A percentile compares a stretch with the other conserved stretches of the same genome.
Evolutionary conservation across 139 green algal species (phyloP).

Genomic region (Microglena sp.): DNA sequence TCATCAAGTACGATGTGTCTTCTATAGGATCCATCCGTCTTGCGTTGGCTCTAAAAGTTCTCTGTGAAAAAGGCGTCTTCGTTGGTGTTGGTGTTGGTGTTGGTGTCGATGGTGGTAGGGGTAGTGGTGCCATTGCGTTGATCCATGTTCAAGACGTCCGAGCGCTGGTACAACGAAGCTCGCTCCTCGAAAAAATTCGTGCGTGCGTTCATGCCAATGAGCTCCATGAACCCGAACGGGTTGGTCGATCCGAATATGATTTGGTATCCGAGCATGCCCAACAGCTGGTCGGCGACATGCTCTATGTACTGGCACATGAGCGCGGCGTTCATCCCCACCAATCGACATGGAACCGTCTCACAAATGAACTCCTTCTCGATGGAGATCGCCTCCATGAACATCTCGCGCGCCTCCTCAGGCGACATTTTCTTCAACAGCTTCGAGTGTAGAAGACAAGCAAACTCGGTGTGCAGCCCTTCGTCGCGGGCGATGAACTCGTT

Average conservation of each 20-base stretch:
- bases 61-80: too few relatives aligned
- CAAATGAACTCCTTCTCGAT: too few relatives aligned
- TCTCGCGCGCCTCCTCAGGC: not conserved
- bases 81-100: too few relatives aligned
- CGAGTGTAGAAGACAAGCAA: too few relatives aligned
- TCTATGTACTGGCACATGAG: constrained; percentile 87
- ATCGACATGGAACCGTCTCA: constrained; percentile 61
- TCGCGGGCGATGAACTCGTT: too few relatives aligned
- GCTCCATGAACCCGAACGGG: constrained; percentile 14
- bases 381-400: too few relatives aligned
- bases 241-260: not conserved
- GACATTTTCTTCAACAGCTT: not conserved
- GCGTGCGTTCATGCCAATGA: constrained; percentile 57
- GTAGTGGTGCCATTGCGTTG: not conserved
- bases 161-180: constrained; percentile 5
- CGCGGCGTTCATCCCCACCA: constrained; percentile 76
- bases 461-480: too few relatives aligned
- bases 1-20: constrained; percentile 11
- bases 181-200: constrained; percentile 36
- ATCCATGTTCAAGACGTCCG: constrained; percentile 3
- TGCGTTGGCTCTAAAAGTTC: too few relatives aligned
- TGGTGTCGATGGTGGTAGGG: too few relatives aligned
- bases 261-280: not conserved
- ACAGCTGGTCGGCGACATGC: constrained; percentile 59
- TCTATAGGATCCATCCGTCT: constrained; percentile 13